phyloP scores from a whole-genome alignment of 306 rosid species.

The Bauhinia variegata region DNA sequence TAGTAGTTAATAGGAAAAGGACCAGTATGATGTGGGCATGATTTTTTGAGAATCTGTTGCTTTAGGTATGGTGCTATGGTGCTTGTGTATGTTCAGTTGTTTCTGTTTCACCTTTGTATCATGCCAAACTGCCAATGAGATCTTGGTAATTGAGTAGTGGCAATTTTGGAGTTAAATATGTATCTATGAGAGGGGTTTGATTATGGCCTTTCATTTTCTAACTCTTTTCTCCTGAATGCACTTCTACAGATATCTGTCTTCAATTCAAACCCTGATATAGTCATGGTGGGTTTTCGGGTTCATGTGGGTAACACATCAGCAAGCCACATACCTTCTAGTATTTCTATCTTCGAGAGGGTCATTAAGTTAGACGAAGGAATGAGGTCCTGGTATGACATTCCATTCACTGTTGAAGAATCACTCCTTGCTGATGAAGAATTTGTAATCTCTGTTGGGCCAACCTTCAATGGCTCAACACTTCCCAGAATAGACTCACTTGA shows the following conservation, averaged over 20 bases:
- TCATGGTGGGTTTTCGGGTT: slow-evolving; percentile 98
- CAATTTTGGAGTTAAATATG: slow-evolving; percentile 1
- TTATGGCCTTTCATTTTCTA: slow-evolving; percentile 8
- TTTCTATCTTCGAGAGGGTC: slow-evolving; percentile 85
- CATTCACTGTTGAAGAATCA: slow-evolving; percentile 93
- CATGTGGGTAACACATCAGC: slow-evolving; percentile 93
- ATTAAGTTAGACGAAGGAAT: slow-evolving; percentile 92
- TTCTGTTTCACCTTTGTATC: slow-evolving; percentile 20
- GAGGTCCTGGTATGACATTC: slow-evolving; percentile 98
- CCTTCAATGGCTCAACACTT: slow-evolving; percentile 80
- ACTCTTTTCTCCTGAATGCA: slow-evolving; percentile 24
- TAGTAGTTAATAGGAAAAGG: no score
- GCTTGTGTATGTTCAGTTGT: not conserved
- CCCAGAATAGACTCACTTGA: slow-evolving; percentile 92
- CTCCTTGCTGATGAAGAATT: slow-evolving; percentile 98
- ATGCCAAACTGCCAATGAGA: not conserved
- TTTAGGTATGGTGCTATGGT: no score
- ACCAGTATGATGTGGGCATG: no score
- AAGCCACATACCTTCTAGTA: slow-evolving; percentile 85
- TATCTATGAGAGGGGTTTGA: slow-evolving; percentile 16
- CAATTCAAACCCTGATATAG: slow-evolving; percentile 93
- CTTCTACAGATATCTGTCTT: slow-evolving; percentile 74
- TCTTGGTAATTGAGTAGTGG: not conserved
- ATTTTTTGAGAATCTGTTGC: no score
- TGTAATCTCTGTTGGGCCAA: slow-evolving; percentile 72